These are phyloP conservation scores for Saitoella complicata DNA, from an alignment of 805 yeast genomes.

Conservation along the genomic window DNA sequence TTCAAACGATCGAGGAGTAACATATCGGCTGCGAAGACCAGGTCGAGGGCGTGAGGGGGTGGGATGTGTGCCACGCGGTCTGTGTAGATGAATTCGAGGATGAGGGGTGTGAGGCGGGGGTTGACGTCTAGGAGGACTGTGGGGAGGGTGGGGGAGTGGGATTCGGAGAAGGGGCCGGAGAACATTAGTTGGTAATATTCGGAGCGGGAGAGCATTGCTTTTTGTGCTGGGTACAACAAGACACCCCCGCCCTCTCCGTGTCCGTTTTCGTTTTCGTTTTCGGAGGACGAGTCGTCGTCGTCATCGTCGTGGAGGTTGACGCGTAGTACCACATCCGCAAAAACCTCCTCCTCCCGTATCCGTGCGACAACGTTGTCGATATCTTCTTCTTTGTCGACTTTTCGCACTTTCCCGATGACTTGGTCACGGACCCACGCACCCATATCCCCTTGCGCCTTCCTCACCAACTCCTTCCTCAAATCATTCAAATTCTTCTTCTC, in stretches of 20 bases:
- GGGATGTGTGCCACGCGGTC: slow-evolving; percentile 39
- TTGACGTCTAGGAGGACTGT: no score
- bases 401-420: slow-evolving; percentile 11
- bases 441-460: slow-evolving; percentile 16
- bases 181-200: slow-evolving; percentile 54
- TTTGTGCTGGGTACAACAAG: slow-evolving; percentile 44
- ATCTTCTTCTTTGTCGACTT: slow-evolving; percentile 3
- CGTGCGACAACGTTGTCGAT: slow-evolving; percentile 6
- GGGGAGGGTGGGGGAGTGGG: background rate
- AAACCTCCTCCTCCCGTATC: slow-evolving; percentile 6
- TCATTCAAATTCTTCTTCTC: slow-evolving; percentile 16
- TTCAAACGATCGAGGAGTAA: slow-evolving; percentile 40
- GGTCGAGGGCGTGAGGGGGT: slow-evolving; percentile 34
- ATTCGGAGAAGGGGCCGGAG: slow-evolving; percentile 31
- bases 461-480: slow-evolving; percentile 22
- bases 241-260: slow-evolving; percentile 15
- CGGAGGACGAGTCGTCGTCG: background rate
- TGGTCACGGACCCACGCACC: slow-evolving; percentile 19
- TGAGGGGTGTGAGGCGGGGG: slow-evolving; percentile 12
- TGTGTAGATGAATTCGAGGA: slow-evolving; percentile 41
- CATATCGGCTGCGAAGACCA: slow-evolving; percentile 42
- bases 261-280: background rate
- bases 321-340: slow-evolving; percentile 3
- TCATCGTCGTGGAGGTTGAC: background rate
- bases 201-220: slow-evolving; percentile 42